phyloP scores from a whole-genome alignment of 768 basidiomycete genomes.

The Boletellus sp. region DNA sequence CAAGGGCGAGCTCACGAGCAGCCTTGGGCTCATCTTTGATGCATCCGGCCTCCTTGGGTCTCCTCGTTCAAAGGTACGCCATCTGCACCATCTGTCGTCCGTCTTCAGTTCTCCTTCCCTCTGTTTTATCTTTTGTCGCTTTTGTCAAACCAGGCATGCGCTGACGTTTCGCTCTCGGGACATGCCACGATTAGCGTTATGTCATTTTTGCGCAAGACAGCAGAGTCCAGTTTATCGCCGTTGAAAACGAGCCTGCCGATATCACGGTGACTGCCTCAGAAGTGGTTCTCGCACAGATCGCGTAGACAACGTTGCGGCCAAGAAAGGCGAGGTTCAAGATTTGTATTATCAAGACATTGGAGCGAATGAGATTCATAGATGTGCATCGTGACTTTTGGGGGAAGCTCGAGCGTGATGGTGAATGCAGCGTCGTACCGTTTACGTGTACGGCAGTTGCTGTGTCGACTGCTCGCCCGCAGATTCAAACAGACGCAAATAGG shows the following conservation, averaged over 20 bases:
- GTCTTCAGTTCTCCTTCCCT: background rate
- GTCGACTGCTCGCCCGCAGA: too few species aligned
- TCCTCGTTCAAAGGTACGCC: constrained; percentile 58
- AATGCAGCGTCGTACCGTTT: too few species aligned
- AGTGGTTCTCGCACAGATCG: constrained; percentile 38
- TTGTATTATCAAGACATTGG: too few species aligned
- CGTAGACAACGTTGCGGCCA: background rate
- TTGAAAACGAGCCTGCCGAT: constrained; percentile 46
- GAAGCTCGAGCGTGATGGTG: too few species aligned
- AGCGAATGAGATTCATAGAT: too few species aligned
- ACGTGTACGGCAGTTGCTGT: too few species aligned
- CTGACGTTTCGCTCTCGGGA: background rate
- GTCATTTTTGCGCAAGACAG: constrained; percentile 56
- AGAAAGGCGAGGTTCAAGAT: too few species aligned
- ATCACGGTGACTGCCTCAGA: constrained; percentile 54
- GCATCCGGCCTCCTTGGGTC: constrained; percentile 60
- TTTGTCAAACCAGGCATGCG: background rate
- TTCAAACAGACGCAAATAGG: too few species aligned
- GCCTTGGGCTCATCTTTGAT: constrained; percentile 59
- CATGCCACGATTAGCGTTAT: constrained; percentile 39
- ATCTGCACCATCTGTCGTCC: too few species aligned
- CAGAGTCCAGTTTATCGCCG: constrained; percentile 50
- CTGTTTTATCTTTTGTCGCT: background rate
- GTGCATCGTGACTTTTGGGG: background rate
- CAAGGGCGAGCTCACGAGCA: constrained; percentile 50